Evolutionary conservation across 345 rosid species (phyloP), one percentile per base, ranked within the genome.

Genomic region (Geranium brycei): DNA sequence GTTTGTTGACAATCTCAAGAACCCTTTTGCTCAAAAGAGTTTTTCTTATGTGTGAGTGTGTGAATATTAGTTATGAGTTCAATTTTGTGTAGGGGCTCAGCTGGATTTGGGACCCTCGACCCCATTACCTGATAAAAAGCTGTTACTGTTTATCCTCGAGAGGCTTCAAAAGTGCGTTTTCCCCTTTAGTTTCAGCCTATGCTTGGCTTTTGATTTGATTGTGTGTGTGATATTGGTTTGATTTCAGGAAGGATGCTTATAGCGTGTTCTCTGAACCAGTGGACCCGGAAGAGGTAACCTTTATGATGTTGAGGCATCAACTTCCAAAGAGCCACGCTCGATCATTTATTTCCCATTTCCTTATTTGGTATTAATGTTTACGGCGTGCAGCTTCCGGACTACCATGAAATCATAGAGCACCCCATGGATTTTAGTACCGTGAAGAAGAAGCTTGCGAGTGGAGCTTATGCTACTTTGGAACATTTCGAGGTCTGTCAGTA

Each of bases 381-480:
- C 19, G 30, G 66, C 64, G 58, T 73, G 60, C 87, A 91, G 98
- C 92, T 91, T 58, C 98, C 98, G 31, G 96, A 91, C 71, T 91
- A 91, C 68, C 81, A 71, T 69, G 96, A 91, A 55, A 69, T 84
- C 70, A 78, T 91, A 60, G 77, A 81, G 71, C 80, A 87, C 78
- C 95, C 96, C 0, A 89, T 91, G 98, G 98, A 91, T 80, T 91
- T 89, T 55, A 75, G 79, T 40, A 89, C 95, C 14, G 65, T 83
- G 59, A 77, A 87, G 79, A 83, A 77, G 71, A 91, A 87, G 72
- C 78, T 91, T 64, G 77, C 67, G 41, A 61, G 63, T 16, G 87
- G 85, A 62, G 87, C 69, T 41, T 91, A 85, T 74, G 62, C 75
- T 63, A 73, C 23, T 66, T 77, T 91, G 72, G 96, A 89, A 77